phyloP scores from a whole-genome alignment of 2,329 filamentous ascomycete genomes.

The Periconia sp. region DNA sequence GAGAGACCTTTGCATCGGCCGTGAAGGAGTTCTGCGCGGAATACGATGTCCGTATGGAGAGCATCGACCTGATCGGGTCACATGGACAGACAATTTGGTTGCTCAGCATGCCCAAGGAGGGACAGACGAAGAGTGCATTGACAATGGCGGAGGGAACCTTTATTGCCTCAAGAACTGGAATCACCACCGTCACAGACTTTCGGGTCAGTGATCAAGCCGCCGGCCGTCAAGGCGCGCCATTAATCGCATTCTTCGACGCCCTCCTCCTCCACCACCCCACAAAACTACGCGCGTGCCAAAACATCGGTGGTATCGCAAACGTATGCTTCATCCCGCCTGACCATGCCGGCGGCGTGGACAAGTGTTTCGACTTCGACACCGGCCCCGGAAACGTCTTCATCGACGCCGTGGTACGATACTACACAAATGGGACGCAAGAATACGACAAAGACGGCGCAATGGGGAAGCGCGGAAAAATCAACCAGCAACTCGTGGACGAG shows the following conservation, averaged over 20 bases:
- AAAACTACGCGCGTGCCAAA: constrained; percentile 60
- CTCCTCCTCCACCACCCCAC: constrained; percentile 58
- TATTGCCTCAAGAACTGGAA: constrained; percentile 56
- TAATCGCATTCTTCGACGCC: constrained; percentile 62
- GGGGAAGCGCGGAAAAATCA: constrained; percentile 53
- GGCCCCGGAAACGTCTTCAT: constrained; percentile 60
- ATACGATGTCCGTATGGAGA: constrained; percentile 45
- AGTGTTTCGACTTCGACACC: constrained; percentile 56
- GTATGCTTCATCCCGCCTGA: constrained; percentile 62
- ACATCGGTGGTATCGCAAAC: constrained; percentile 64
- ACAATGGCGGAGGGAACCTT: constrained; percentile 61
- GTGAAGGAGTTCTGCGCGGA: constrained; percentile 52
- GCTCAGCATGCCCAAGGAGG: constrained; percentile 10
- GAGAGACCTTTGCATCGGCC: constrained; percentile 59
- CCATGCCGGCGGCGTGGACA: constrained; percentile 39
- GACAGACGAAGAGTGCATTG: constrained; percentile 46
- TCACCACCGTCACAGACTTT: constrained; percentile 63
- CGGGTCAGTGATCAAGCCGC: constrained; percentile 59
- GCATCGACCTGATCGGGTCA: constrained; percentile 58
- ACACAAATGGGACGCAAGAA: constrained; percentile 52
- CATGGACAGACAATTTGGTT: constrained; percentile 64
- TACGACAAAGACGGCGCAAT: constrained; percentile 57
- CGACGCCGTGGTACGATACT: constrained; percentile 57
- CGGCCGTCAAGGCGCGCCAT: constrained; percentile 59
- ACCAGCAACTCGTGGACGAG: constrained; percentile 55